Evolutionary conservation across 2,329 filamentous ascomycete genomes (phyloP), one percentile per base, ranked within the genome.

Genomic region (Ceratocystis destructans): DNA sequence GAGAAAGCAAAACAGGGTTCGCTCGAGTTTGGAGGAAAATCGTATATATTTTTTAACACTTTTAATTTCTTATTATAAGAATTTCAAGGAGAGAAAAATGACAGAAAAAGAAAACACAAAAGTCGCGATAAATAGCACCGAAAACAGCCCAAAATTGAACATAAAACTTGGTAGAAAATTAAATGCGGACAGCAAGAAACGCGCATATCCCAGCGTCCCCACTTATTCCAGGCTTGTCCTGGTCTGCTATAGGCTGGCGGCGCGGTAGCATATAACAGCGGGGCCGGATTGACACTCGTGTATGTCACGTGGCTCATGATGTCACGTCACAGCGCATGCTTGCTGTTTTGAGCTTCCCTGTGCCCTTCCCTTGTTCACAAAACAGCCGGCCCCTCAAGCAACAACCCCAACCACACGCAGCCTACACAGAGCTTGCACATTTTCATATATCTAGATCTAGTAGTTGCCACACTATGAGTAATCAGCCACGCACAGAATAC

Each of bases 81-180:
- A n/a, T 5, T 33, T 10, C n/a, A 64, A 55, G 20, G 61, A 53
- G 44, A 50, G 53, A 66, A 57, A 64, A 66, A 59, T 22, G 44
- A 64, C 25, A 57, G 44, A 48, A 63, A 57, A 64, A 41, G 20
- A 45, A 57, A 33, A 20, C 12, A 61, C 55, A 57, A 44, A 12
- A 65, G 20, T 46, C 44, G 44, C 41, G 44, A 22, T 33, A 20
- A 55, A 12, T 6, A 46, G 37, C 12, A 20, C 17, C 3, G n/a
- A 61, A 59, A 64, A 61, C 31, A 48, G 25, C 48, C n/a, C n/a
- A 45, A 10, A 63, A 55, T 62, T 20, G 50, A 55, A 57, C 59
- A 22, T 53, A 45, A 63, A 68, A 67, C 61, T 17, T 62, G 44
- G 62, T 50, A 50, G 45, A 69, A 69, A 25, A 62, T 59, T n/a